Evolutionary conservation across 2,329 filamentous ascomycete species (phyloP).

Genomic region (Penicillium sp.): DNA sequence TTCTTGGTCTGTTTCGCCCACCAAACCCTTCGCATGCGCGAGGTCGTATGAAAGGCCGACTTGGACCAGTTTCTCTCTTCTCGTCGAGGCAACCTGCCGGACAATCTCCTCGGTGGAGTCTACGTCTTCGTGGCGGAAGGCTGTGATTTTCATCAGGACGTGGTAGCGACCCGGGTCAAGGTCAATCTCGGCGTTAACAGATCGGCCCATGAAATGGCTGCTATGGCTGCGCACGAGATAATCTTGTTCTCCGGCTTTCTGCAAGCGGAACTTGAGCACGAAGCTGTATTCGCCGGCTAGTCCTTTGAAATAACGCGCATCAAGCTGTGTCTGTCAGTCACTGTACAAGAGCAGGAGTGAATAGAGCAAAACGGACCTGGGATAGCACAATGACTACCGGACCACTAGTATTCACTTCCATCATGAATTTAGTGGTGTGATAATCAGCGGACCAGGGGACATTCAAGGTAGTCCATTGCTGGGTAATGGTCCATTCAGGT

Average conservation of each 20-base stretch:
- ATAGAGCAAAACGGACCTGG: conserved; percentile 39
- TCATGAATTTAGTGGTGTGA: conserved; percentile 58
- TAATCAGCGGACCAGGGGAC: conserved; percentile 63
- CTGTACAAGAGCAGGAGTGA: no score
- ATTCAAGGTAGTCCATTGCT: conserved; percentile 60
- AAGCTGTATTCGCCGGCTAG: conserved; percentile 58
- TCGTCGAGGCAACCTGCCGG: conserved; percentile 58
- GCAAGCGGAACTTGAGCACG: conserved; percentile 57
- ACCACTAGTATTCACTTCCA: conserved; percentile 52
- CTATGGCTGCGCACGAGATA: conserved; percentile 58
- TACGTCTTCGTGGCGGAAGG: conserved; percentile 53
- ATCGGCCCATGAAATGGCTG: conserved; percentile 64
- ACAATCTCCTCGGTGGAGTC: conserved; percentile 66
- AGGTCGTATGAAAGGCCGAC: conserved; percentile 48
- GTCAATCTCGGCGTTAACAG: conserved; percentile 72
- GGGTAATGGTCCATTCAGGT: conserved; percentile 58
- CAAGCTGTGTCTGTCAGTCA: conserved; percentile 43
- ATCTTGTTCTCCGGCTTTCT: conserved; percentile 59
- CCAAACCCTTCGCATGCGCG: conserved; percentile 46
- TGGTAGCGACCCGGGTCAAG: conserved; percentile 73
- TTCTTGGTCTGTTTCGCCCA: conserved; percentile 40
- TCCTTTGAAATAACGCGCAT: conserved; percentile 60
- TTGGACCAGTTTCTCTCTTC: conserved; percentile 67
- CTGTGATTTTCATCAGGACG: conserved; percentile 72
- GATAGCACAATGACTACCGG: conserved; percentile 59